Conservation (phyloP, 169 alveolate species). For the Plasmodium malariae region DNA sequence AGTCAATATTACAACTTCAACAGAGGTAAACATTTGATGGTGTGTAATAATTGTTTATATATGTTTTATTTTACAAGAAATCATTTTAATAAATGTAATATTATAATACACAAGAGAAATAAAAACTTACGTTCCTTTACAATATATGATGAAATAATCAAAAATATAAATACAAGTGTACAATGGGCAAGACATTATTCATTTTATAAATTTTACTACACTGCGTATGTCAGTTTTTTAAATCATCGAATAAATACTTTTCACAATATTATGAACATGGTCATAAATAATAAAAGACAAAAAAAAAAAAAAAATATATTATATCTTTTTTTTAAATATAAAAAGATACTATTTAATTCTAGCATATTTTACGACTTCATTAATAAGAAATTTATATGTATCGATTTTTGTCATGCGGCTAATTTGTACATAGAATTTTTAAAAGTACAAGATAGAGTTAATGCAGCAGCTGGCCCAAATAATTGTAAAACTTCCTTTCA, state of each 20-base stretch:
- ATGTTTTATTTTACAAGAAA: conserved; percentile 16
- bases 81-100: not conserved
- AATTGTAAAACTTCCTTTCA: not conserved
- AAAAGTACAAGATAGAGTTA: not conserved
- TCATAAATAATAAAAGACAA: not conserved
- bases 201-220: conserved; percentile 64
- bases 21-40: not conserved
- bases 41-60: conserved; percentile 37
- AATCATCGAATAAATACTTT: conserved; percentile 51
- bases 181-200: conserved; percentile 64
- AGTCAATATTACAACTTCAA: not conserved
- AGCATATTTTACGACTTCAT: conserved; percentile 32
- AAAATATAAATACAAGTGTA: conserved; percentile 43
- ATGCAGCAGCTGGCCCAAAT: not conserved
- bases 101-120: conserved; percentile 21
- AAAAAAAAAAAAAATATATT: conserved; percentile 9
- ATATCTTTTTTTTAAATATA: conserved; percentile 26
- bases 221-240: conserved; percentile 67
- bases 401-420: conserved; percentile 43
- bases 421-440: conserved; percentile 41
- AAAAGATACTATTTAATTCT: conserved; percentile 7
- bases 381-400: conserved; percentile 27
- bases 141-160: conserved; percentile 22
- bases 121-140: not conserved
- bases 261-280: conserved; percentile 16